phyloP scores from a whole-genome alignment of 2,329 filamentous ascomycete genomes.

The Apiospora pterosperma region DNA sequence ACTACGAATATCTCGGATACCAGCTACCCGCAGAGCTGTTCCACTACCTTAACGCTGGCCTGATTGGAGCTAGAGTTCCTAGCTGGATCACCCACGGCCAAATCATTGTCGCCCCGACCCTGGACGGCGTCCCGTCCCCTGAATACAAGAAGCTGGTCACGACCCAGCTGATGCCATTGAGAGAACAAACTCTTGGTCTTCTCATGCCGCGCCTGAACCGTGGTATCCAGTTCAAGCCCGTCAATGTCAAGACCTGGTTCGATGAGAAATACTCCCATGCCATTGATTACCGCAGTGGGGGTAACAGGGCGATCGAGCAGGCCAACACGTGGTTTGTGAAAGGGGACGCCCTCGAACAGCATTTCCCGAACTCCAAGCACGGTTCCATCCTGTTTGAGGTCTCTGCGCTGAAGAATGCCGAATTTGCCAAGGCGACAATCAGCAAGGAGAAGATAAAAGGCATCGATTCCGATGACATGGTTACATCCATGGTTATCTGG shows the following conservation, averaged over 20 bases:
- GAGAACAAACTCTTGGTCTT: conserved; percentile 73
- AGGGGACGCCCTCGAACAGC: conserved; percentile 48
- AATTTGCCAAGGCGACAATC: conserved; percentile 68
- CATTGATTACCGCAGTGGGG: conserved; percentile 58
- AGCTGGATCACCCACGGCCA: conserved; percentile 80
- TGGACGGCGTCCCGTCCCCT: conserved; percentile 76
- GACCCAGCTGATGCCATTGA: conserved; percentile 68
- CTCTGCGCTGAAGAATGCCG: conserved; percentile 62
- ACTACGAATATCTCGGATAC: conserved; percentile 87
- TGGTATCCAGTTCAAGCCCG: conserved; percentile 76
- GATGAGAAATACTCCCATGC: conserved; percentile 64
- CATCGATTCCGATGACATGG: conserved; percentile 63
- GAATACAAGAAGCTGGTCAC: conserved; percentile 80
- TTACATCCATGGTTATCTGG: conserved; percentile 74
- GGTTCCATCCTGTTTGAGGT: conserved; percentile 59
- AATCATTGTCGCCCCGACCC: conserved; percentile 74
- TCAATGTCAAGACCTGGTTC: conserved; percentile 82
- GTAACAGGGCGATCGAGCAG: conserved; percentile 44
- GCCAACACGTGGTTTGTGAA: conserved; percentile 70
- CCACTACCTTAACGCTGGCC: conserved; percentile 80
- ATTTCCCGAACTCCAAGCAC: conserved; percentile 40
- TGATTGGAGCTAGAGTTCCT: conserved; percentile 75
- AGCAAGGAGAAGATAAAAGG: conserved; percentile 56
- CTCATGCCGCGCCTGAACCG: conserved; percentile 77
- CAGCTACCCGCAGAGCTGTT: conserved; percentile 87